A percentile compares a stretch with the other conserved stretches of the same genome.
Conservation (phyloP, 139 green algal species). For the Limnomonas spitsbergensis region DNA sequence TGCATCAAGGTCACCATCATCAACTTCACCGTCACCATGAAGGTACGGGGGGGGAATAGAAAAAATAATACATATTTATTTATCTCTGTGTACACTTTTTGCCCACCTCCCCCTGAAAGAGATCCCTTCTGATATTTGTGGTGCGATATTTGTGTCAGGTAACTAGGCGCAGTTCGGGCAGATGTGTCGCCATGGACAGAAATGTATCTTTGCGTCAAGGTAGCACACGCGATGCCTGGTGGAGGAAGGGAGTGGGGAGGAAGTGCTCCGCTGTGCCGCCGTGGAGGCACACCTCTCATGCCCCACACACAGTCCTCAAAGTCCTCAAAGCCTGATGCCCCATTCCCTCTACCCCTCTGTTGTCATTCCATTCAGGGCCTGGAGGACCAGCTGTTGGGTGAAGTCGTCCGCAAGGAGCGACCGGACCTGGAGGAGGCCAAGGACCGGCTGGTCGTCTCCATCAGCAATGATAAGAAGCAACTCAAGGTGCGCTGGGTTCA, state of each 20-base stretch:
- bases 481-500: conserved; percentile 48
- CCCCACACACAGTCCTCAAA: neutral
- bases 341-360: neutral
- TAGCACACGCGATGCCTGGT: no score
- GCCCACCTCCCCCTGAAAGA: no score
- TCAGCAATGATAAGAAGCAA: conserved; percentile 78
- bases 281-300: no score
- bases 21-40: conserved; percentile 78
- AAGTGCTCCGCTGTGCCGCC: neutral
- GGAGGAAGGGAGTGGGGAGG: neutral
- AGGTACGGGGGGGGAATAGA: conserved; percentile 15
- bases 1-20: conserved; percentile 82
- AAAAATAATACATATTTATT: neutral
- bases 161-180: no score
- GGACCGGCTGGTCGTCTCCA: conserved; percentile 75
- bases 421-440: conserved; percentile 68
- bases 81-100: neutral
- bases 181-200: no score
- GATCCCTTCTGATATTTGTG: no score
- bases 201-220: no score
- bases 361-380: conserved; percentile 57
- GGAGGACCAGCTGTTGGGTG: conserved; percentile 84
- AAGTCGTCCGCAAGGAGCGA: conserved; percentile 78
- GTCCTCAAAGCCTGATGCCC: neutral
- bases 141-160: no score